These are phyloP conservation scores for Ceratobasidium sp. DNA, from an alignment of 1,284 basidiomycete species.

Conservation along the genomic window DNA sequence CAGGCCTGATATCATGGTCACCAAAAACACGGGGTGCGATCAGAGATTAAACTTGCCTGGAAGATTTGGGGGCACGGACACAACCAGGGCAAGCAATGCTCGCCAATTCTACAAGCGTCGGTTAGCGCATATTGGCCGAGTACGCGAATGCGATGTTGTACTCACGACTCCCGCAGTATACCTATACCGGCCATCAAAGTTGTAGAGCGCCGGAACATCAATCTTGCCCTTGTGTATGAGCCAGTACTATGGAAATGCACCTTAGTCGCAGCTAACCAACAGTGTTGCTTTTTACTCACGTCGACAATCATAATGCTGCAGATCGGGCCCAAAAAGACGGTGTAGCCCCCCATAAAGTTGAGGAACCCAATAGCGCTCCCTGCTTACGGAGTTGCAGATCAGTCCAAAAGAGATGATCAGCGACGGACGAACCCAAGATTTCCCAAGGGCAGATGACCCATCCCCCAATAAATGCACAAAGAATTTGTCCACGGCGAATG, in stretches of 20 bases:
- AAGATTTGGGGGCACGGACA: slow-evolving; percentile 68
- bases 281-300: slow-evolving; percentile 16
- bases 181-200: slow-evolving; percentile 46
- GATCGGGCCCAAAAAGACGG: slow-evolving; percentile 48
- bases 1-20: slow-evolving; percentile 52
- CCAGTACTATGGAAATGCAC: slow-evolving; percentile 38
- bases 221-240: slow-evolving; percentile 45
- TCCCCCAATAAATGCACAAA: slow-evolving; percentile 75
- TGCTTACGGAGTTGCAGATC: background rate
- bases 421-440: slow-evolving; percentile 53
- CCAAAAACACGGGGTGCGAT: background rate
- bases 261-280: background rate
- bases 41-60: slow-evolving; percentile 52
- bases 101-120: slow-evolving; percentile 67
- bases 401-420: background rate
- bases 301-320: slow-evolving; percentile 47
- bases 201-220: slow-evolving; percentile 46
- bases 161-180: slow-evolving; percentile 46
- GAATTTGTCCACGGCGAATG: slow-evolving; percentile 74
- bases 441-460: slow-evolving; percentile 69
- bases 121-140: background rate
- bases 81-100: slow-evolving; percentile 66
- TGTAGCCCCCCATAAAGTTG: slow-evolving; percentile 46
- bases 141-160: slow-evolving; percentile 6
- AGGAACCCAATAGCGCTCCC: slow-evolving; percentile 38